These are phyloP conservation scores for Viridothelium virens DNA, from an alignment of 495 filamentous ascomycete genomes.

Conservation along the genomic window DNA sequence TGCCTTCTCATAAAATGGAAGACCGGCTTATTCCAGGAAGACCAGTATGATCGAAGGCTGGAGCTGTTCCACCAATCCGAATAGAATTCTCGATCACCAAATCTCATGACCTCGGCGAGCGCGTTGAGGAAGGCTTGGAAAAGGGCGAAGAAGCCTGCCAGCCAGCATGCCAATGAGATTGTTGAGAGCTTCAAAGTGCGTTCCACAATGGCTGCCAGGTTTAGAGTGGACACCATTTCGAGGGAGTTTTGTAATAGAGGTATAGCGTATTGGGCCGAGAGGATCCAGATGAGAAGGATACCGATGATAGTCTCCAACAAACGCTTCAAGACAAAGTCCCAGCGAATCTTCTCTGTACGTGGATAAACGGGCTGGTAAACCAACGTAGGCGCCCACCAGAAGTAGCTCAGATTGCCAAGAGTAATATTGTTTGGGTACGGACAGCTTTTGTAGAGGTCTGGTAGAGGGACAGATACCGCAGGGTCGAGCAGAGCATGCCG, in stretches of 20 bases:
- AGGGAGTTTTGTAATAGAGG: constrained; percentile 84
- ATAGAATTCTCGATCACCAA: constrained; percentile 92
- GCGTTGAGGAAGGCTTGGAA: constrained; percentile 89
- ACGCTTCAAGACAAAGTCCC: constrained; percentile 78
- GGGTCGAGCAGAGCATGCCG: constrained; percentile 78
- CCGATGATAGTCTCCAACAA: constrained; percentile 66
- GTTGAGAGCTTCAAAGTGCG: constrained; percentile 90
- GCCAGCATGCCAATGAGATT: constrained; percentile 89
- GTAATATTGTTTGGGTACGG: constrained; percentile 90
- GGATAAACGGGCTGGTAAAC: constrained; percentile 97
- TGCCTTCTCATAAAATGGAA: constrained; percentile 93
- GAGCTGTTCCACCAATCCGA: constrained; percentile 95
- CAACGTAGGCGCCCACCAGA: constrained; percentile 94
- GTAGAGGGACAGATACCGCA: constrained; percentile 49
- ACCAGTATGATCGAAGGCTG: constrained; percentile 82
- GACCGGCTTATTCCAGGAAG: constrained; percentile 94
- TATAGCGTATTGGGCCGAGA: constrained; percentile 84
- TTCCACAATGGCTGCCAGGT: constrained; percentile 75
- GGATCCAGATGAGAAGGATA: constrained; percentile 84
- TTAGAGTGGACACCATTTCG: constrained; percentile 71
- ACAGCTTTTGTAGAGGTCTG: constrained; percentile 70
- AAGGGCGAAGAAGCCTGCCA: constrained; percentile 91
- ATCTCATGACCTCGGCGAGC: constrained; percentile 79
- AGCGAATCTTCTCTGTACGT: constrained; percentile 65
- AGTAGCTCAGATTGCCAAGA: constrained; percentile 76